These are phyloP conservation scores for Vigna nakashimae DNA, from an alignment of 306 rosid genomes.

Conservation along the genomic window DNA sequence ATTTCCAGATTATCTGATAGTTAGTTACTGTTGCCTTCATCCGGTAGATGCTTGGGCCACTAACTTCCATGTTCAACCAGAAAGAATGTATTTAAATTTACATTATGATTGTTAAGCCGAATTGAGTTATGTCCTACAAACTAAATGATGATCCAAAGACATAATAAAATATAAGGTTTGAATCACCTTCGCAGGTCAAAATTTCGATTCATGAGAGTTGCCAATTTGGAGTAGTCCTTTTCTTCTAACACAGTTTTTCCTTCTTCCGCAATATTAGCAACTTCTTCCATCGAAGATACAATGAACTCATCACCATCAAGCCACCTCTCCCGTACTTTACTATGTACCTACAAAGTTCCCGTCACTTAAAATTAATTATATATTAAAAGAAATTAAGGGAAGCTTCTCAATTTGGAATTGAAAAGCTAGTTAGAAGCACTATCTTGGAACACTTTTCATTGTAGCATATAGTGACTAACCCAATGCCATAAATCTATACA, in stretches of 20 bases:
- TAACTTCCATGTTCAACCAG: too few relatives aligned
- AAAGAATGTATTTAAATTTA: too few relatives aligned
- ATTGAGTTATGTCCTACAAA: too few relatives aligned
- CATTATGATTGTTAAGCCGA: too few relatives aligned
- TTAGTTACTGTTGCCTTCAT: too few relatives aligned
- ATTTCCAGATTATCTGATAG: background rate
- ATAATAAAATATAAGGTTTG: background rate
- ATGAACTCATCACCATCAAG: constrained; percentile 81
- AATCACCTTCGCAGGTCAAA: constrained; percentile 85
- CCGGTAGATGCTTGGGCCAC: too few relatives aligned
- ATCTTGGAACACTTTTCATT: background rate
- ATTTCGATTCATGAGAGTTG: constrained; percentile 76
- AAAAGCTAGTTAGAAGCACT: background rate
- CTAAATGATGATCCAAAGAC: too few relatives aligned
- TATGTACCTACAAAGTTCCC: constrained; percentile 70
- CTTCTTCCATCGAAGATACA: constrained; percentile 75
- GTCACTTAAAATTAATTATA: constrained; percentile 23
- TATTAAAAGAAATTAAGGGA: background rate
- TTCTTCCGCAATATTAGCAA: constrained; percentile 76
- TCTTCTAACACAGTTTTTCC: constrained; percentile 70
- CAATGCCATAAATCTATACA: constrained; percentile 22
- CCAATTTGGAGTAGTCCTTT: constrained; percentile 70
- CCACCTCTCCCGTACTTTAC: constrained; percentile 88
- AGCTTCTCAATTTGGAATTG: background rate
- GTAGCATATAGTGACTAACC: constrained; percentile 1